Evolutionary conservation across 768 basidiomycete genomes (phyloP), one percentile per base, ranked within the genome.

Genomic region (Cubamyces lactineus): DNA sequence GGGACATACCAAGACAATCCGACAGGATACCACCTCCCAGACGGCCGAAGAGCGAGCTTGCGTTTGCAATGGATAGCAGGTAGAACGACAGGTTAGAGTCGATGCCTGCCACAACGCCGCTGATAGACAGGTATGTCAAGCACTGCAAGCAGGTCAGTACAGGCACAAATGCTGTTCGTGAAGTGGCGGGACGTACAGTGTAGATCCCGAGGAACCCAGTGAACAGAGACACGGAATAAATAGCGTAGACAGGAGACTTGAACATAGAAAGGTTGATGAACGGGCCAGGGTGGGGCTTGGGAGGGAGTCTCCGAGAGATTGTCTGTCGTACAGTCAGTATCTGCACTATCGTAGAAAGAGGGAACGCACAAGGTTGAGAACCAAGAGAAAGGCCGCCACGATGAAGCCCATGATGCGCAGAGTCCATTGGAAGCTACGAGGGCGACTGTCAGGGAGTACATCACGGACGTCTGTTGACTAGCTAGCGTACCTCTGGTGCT

Each of bases 161-260:
- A 7, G 30, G n/a, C 2, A 15, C 9, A 24, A 7, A 23, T 2
- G 13, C 11, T 9, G 47, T 3, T 11, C 19, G 13, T 21, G 39
- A 23, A 4, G 13, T 19, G 11, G 21, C 12, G 49, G n/a, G n/a
- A 43, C 87, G 0, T 40, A 70, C 73, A 0, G 87, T 88, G 69
- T 90, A 91, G 9, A 91, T 70, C 3, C 90, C 90, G 9, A 92
- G 79, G 71, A 87, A 91, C 9, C 72, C 75, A 19, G 83, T 69
- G 58, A 85, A 80, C 0, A 81, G 80, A 0, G 87, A 83, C 2
- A 80, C 11, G 48, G 84, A 85, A 67, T 86, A 92, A 0, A 85
- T 53, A 0, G 81, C 70, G 69, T 82, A 93, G 0, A 83, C 75
- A 0, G 78, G 72, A 1, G 77, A 79, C 66, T 76, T 81, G 74